These are phyloP conservation scores for Syzygium oleosum DNA, from an alignment of 345 rosid species.

Conservation along the genomic window DNA sequence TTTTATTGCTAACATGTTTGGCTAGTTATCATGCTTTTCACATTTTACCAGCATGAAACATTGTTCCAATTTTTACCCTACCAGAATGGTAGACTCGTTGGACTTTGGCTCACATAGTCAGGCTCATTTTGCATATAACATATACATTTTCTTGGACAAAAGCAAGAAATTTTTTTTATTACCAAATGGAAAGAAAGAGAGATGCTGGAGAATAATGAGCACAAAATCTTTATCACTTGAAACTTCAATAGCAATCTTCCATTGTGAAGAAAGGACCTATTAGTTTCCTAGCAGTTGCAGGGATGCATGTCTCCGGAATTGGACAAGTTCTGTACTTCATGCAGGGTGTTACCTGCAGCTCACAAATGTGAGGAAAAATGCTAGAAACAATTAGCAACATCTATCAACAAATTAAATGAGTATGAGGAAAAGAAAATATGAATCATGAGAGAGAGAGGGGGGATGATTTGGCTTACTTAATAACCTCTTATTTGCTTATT, in stretches of 20 bases:
- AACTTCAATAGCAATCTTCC: background rate
- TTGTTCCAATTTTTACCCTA: background rate
- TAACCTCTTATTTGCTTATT: no score
- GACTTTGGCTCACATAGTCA: background rate
- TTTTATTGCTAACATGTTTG: background rate
- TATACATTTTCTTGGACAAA: background rate
- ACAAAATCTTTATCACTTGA: background rate
- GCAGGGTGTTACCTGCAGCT: background rate
- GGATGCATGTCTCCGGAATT: background rate
- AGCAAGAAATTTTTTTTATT: background rate
- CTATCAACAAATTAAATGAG: background rate
- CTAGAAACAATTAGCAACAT: background rate
- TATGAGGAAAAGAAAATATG: background rate
- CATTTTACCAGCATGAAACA: background rate
- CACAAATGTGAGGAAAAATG: background rate
- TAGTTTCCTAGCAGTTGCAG: background rate
- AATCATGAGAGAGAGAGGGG: background rate
- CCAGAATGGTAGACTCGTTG: accelerated
- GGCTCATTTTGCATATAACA: background rate
- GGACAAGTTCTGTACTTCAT: background rate
- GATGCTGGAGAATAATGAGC: background rate
- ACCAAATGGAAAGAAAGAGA: background rate
- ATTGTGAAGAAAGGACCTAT: background rate
- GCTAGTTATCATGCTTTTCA: background rate
- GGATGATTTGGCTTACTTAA: no score